Conservation (phyloP, 116 monocot species). For the Phalaenopsis hybrid region DNA sequence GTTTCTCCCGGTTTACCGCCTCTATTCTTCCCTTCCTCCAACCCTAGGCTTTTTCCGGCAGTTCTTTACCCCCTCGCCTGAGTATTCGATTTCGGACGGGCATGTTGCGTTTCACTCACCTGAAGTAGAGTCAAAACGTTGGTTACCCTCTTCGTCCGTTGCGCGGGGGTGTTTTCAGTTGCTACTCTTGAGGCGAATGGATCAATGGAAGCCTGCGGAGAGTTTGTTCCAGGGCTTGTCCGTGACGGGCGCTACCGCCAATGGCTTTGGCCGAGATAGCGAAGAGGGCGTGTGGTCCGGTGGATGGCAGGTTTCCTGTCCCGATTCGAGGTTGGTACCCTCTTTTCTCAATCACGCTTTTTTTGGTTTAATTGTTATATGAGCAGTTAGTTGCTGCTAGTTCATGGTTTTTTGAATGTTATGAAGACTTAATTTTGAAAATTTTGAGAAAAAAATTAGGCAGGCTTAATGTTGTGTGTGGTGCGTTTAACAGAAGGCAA, state of each 20-base stretch:
- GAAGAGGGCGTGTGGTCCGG: neutral
- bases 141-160: neutral
- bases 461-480: neutral
- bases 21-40: neutral
- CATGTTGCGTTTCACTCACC: neutral
- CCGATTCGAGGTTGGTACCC: conserved; percentile 10
- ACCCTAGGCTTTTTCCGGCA: neutral
- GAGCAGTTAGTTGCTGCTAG: neutral
- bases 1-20: neutral
- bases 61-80: neutral
- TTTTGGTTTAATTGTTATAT: neutral
- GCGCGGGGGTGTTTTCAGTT: neutral
- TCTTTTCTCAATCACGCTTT: neutral
- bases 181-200: conserved; percentile 1
- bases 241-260: neutral
- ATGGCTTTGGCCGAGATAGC: neutral
- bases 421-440: neutral
- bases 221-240: neutral
- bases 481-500: neutral
- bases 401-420: neutral
- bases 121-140: neutral
- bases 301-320: neutral
- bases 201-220: conserved; percentile 8
- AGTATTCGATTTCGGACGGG: neutral
- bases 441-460: too few relatives aligned